Evolutionary conservation across 1,284 basidiomycete species (phyloP).

Genomic region (Schizophyllum amplum): DNA sequence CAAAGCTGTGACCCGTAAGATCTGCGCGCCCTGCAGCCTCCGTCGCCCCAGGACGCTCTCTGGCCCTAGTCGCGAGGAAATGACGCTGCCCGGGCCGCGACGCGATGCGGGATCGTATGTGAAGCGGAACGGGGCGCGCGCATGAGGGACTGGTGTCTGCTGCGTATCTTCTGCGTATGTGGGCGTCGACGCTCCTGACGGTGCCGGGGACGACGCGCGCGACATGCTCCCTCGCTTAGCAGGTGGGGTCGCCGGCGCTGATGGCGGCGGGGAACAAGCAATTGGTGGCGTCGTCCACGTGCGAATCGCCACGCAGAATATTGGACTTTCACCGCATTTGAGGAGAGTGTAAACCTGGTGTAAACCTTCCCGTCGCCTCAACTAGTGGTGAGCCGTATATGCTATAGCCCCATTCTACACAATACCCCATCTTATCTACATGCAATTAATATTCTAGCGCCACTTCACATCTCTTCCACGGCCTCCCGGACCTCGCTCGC

Average conservation of each 20-base stretch:
- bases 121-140: background rate
- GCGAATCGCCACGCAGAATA: background rate
- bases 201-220: background rate
- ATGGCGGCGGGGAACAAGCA: background rate
- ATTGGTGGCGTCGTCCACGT: background rate
- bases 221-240: background rate
- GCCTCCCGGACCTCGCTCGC: background rate
- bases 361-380: no score
- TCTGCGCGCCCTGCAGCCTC: conserved; percentile 50
- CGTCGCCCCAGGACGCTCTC: conserved; percentile 62
- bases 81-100: background rate
- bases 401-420: no score
- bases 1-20: conserved; percentile 26
- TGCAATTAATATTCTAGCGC: no score
- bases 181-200: background rate
- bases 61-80: conserved; percentile 42
- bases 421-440: no score
- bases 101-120: background rate
- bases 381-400: no score
- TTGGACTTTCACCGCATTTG: no score
- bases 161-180: background rate
- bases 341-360: no score
- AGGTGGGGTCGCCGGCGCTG: background rate
- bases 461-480: background rate
- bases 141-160: background rate